Base-by-base conservation (phyloP, 2,329 filamentous ascomycete species). In the Alternaria sp. region DNA sequence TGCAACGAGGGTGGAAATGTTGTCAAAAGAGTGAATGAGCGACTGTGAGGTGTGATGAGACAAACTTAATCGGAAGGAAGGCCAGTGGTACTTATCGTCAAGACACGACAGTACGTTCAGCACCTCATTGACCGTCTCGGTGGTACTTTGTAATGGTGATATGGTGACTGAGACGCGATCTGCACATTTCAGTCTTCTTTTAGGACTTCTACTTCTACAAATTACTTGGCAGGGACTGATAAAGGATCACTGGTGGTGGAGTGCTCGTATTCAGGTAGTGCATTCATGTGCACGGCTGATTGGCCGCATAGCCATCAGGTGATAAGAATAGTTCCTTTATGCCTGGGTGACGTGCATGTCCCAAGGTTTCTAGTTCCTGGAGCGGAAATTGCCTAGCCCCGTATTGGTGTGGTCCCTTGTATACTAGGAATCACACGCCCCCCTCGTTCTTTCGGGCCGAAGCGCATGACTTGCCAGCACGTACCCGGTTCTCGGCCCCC, bases 391-490 rank as follows among this genome's bases (percentile, higher is more conserved):
- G 17, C 33, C 23, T 34, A 9, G 26, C 39, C 29, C 53, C 21
- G 36, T 14, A 44, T 56, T 40, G 44, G 44, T 45, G 42, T 45
- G 42, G 46, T 51, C 17, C 28, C 24, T 21, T 23, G 11, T 28
- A 23, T 39, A 48, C 21, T n/a, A 36, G 13, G 44, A 56, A 44
- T 17, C 17, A 17, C 46, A 45, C 39, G 31, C 33, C 21, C 39
- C 34, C 41, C 23, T 51, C 11, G 11, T 44, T 46, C 42, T 17
- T 44, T 57, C 58, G 58, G 58, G 37, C 58, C 58, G 54, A 60
- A 57, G 36, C 54, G 58, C 49, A 57, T 54, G 39, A 57, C 44
- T 29, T 44, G 29, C 42, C 29, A 28, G 17, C 24, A 14, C n/a
- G 28, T 44, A 17, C 31, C n/a, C 13, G 17, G 40, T 17, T 36